A percentile compares a stretch with the other conserved stretches of the same genome.
Evolutionary conservation across 495 filamentous ascomycete species (phyloP).

Genomic region (Penicillium canariense): DNA sequence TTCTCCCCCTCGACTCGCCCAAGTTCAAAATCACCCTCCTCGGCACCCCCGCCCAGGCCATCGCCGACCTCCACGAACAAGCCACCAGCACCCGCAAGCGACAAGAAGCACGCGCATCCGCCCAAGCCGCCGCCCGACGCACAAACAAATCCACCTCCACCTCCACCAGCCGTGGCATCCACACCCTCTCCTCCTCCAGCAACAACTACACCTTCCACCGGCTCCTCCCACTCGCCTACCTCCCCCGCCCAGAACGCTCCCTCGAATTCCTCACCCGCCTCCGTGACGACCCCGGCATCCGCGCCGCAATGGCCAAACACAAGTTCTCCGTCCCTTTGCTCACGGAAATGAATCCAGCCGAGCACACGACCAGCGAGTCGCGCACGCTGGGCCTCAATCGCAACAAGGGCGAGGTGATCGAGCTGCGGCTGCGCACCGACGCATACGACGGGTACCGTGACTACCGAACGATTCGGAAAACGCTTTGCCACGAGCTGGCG

Average conservation of each 20-base stretch:
- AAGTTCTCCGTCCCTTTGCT: constrained; percentile 82
- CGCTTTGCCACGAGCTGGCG: constrained; percentile 91
- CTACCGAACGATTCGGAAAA: constrained; percentile 85
- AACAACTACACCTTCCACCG: constrained; percentile 76
- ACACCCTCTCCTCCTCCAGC: constrained; percentile 44
- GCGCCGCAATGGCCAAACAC: constrained; percentile 75
- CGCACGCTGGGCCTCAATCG: constrained; percentile 85
- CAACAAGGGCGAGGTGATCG: constrained; percentile 86
- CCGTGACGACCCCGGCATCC: constrained; percentile 80
- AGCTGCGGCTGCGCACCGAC: constrained; percentile 86
- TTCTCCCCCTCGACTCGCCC: constrained; percentile 48
- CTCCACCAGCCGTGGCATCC: constrained; percentile 42
- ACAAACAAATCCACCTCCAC: constrained; percentile 27
- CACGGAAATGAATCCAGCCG: constrained; percentile 90
- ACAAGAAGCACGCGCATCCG: constrained; percentile 38
- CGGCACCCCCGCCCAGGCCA: constrained; percentile 36
- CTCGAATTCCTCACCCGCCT: constrained; percentile 75
- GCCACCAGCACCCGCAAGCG: constrained; percentile 36
- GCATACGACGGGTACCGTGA: constrained; percentile 91
- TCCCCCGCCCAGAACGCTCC: constrained; percentile 68
- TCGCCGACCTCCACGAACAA: constrained; percentile 40
- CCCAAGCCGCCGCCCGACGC: constrained; percentile 28
- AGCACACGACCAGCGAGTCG: constrained; percentile 76
- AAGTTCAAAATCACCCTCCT: constrained; percentile 45
- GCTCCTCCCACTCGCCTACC: constrained; percentile 71